Conservation (phyloP, 345 rosid genomes). For the Noccaea bulbosa region DNA sequence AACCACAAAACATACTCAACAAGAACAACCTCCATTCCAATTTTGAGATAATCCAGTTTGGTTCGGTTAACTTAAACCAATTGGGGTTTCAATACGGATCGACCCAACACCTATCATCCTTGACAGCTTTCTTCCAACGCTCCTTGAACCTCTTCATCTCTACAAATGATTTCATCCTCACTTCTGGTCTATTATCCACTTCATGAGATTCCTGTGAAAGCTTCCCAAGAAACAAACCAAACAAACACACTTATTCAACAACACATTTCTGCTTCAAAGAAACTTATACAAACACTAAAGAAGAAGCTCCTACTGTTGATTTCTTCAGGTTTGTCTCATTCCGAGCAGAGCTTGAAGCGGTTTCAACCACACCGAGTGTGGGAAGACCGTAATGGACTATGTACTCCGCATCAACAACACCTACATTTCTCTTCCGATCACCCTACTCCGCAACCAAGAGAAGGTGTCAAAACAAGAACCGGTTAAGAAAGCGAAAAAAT, state of each 20-base stretch:
- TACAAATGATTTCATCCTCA: constrained; percentile 67
- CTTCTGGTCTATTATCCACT: constrained; percentile 67
- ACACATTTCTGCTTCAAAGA: constrained; percentile 4
- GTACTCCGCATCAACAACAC: constrained; percentile 92
- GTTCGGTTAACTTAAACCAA: constrained; percentile 23
- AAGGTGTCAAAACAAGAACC: neutral
- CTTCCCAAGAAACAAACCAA: neutral
- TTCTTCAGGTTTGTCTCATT: constrained; percentile 33
- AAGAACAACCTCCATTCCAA: constrained; percentile 16
- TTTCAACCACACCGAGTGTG: constrained; percentile 65
- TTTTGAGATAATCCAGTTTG: constrained; percentile 9
- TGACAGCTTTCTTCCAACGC: constrained; percentile 72
- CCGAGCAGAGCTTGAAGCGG: constrained; percentile 43
- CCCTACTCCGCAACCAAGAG: constrained; percentile 51
- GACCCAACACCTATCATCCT: constrained; percentile 78
- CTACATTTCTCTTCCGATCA: constrained; percentile 81
- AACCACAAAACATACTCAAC: constrained; percentile 16
- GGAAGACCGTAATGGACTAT: constrained; percentile 80
- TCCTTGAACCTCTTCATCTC: constrained; percentile 74
- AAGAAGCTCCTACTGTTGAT: constrained; percentile 31
- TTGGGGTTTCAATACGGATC: constrained; percentile 58
- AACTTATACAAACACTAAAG: constrained; percentile 28
- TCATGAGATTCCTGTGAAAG: constrained; percentile 53
- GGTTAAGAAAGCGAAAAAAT: neutral
- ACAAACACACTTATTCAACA: neutral